Percentiles rank a stretch among this genome's conserved stretches.
phyloP scores from a whole-genome alignment of 2,329 filamentous ascomycete species.

The Aureobasidium sp. region DNA sequence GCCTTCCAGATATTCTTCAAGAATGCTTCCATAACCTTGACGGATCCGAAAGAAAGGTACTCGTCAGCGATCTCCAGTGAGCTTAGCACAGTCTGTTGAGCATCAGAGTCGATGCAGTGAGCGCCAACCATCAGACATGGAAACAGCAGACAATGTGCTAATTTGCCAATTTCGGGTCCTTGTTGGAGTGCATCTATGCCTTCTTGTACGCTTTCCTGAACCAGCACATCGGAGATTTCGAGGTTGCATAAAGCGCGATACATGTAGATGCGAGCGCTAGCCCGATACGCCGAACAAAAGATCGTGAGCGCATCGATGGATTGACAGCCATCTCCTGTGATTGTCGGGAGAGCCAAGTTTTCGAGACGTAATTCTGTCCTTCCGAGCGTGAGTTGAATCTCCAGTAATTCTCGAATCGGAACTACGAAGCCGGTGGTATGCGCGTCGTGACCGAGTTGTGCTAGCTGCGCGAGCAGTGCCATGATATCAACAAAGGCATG shows the following conservation, averaged over 20 bases:
- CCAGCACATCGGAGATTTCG: background rate
- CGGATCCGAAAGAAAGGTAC: background rate
- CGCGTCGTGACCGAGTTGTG: background rate
- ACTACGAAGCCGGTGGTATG: background rate
- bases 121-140: background rate
- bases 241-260: background rate
- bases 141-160: background rate
- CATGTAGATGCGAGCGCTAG: background rate
- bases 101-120: background rate
- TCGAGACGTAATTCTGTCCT: background rate
- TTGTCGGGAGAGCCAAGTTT: background rate
- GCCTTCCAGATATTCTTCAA: background rate
- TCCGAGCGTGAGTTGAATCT: background rate
- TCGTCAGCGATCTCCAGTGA: background rate
- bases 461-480: background rate
- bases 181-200: background rate
- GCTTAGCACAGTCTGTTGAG: background rate
- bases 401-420: background rate
- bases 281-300: background rate
- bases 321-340: background rate
- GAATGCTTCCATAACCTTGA: background rate
- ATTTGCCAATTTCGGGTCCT: background rate
- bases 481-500: slow-evolving; percentile 1
- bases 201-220: slow-evolving; percentile 3
- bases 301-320: background rate